Evolutionary conservation across 2,329 filamentous ascomycete genomes (phyloP).

Genomic region (Ophiocordyceps australis): DNA sequence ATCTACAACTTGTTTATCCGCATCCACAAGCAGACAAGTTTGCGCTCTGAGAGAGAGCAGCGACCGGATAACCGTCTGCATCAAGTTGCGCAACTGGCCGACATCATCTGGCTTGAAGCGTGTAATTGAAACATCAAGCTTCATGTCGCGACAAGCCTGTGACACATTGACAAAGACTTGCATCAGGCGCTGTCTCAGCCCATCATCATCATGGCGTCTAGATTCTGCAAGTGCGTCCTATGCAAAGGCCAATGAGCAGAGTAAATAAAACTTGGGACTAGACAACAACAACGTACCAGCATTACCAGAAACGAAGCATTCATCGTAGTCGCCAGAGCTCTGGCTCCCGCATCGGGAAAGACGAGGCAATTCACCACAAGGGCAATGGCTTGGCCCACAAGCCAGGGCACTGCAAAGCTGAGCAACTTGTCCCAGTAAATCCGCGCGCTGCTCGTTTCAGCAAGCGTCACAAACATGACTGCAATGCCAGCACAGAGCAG

Average conservation of each 20-base stretch:
- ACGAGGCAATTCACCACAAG: constrained; percentile 27
- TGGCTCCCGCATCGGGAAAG: constrained; percentile 36
- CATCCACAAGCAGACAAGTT: constrained; percentile 22
- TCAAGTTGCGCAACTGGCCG: constrained; percentile 28
- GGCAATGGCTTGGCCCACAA: constrained; percentile 33
- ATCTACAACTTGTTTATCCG: constrained; percentile 4
- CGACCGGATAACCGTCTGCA: constrained; percentile 34
- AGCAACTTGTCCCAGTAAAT: constrained; percentile 31
- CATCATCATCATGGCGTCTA: too few species aligned
- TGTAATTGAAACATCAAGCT: constrained; percentile 36
- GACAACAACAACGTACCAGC: too few species aligned
- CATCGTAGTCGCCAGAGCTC: constrained; percentile 27
- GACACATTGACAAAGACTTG: constrained; percentile 36
- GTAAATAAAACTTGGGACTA: too few species aligned
- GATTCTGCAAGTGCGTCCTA: too few species aligned
- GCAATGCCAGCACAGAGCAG: constrained; percentile 36
- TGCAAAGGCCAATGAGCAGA: too few species aligned
- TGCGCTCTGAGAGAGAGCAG: constrained; percentile 32
- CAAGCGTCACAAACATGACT: constrained; percentile 32
- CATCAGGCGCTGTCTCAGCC: constrained; percentile 23
- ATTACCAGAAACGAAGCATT: constrained; percentile 27
- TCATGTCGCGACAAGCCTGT: constrained; percentile 34
- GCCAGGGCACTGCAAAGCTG: constrained; percentile 35
- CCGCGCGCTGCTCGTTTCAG: constrained; percentile 21
- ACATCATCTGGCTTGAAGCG: constrained; percentile 31